These are phyloP conservation scores for Calocera viscosa DNA, from an alignment of 768 basidiomycete species.

Conservation along the genomic window DNA sequence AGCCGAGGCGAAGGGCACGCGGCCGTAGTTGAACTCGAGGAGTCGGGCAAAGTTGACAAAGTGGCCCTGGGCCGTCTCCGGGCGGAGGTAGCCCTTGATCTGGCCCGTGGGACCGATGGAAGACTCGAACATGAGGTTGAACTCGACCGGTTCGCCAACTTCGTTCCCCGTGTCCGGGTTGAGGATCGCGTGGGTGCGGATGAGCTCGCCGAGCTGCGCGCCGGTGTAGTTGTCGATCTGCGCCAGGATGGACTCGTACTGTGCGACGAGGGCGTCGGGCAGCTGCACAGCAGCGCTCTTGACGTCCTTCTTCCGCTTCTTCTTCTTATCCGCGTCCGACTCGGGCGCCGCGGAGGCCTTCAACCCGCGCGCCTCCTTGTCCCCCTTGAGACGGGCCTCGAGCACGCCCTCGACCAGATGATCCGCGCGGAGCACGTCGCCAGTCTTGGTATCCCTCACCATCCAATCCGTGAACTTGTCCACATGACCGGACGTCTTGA, in stretches of 20 bases:
- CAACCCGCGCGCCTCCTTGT: conserved; percentile 74
- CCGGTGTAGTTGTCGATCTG: conserved; percentile 95
- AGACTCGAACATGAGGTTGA: conserved; percentile 98
- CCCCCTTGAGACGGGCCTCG: conserved; percentile 76
- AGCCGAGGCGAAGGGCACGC: conserved; percentile 91
- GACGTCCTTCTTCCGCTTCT: conserved; percentile 56
- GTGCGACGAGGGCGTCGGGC: conserved; percentile 54
- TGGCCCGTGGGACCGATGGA: conserved; percentile 89
- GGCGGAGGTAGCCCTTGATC: conserved; percentile 67
- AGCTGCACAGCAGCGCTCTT: conserved; percentile 61
- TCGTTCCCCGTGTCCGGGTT: conserved; percentile 91
- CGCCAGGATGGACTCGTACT: conserved; percentile 77
- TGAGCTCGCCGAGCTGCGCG: conserved; percentile 74
- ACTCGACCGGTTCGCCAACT: conserved; percentile 82
- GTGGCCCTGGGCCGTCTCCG: conserved; percentile 96
- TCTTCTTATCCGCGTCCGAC: conserved; percentile 48
- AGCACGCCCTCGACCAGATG: conserved; percentile 89
- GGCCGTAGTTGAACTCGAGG: conserved; percentile 95
- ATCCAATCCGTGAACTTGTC: conserved; percentile 99
- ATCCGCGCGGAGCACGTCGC: conserved; percentile 91
- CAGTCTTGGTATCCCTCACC: conserved; percentile 91
- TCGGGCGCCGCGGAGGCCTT: conserved; percentile 43
- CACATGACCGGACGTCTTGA: conserved; percentile 95
- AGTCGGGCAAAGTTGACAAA: conserved; percentile 96
- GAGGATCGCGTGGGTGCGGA: conserved; percentile 60